Base-by-base conservation (phyloP, 1,139 yeast genomes). In the Waltiozyma sp. region DNA sequence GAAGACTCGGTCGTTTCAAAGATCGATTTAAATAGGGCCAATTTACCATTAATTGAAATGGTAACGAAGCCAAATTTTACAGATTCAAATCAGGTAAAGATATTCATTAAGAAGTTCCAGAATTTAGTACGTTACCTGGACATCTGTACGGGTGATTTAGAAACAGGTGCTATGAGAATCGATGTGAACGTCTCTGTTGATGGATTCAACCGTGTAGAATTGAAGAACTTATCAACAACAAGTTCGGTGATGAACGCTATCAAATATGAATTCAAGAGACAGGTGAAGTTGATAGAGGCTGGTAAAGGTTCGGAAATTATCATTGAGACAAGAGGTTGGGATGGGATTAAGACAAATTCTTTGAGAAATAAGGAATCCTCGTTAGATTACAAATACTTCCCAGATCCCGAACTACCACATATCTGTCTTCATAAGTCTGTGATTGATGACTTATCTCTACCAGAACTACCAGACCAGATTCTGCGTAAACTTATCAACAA, bases 251-350 rank as follows among this genome's bases (percentile, higher is more conserved):
- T 75, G 19, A 76, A 75, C 46, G 96, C 98, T 0, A 74, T 89
- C 36, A 71, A 72, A 46, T 81, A 70, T 50, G 99, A 91, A 60
- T 86, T 77, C 54, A 59, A 63, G 28, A 69, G 98, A 44, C 98
- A 93, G 57, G 61, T 72, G 0, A 50, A 53, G 0, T 56, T 68
- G 24, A 57, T 78, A 11, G 47, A 58, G 10, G 62, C 56, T 1
- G 65, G 70, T 1, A 52, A 56, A 31, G 51, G 53, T 0, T 73
- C 72, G 1, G 54, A 57, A 6, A 47, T 54, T 1, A 60, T 80
- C 2, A 77, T 79, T 47, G 95, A 89, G 56, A 93, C 99, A 0
- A 71, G 97, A 54, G 93, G 95, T 15, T 91, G 96, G 96, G 80
- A 81, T 57, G 96, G 96, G 1, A 61, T 59, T 5, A 61, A 62